Evolutionary conservation across 345 rosid genomes (phyloP).

Genomic region (Boechera retrofracta): DNA sequence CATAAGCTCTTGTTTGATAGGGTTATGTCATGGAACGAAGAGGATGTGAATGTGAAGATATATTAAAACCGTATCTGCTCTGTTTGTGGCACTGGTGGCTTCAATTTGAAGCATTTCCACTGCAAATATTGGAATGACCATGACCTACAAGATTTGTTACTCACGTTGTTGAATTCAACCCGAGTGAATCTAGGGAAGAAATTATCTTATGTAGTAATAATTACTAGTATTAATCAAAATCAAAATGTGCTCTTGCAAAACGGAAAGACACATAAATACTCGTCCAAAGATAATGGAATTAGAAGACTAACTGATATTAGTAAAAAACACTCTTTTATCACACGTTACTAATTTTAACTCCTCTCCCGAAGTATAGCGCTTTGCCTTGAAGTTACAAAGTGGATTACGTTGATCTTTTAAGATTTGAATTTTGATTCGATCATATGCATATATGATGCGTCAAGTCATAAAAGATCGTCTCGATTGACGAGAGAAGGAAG

Average conservation of each 20-base stretch:
- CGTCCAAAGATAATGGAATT: background rate
- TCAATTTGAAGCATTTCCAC: background rate
- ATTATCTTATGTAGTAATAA: background rate
- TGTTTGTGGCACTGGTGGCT: background rate
- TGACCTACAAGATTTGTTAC: background rate
- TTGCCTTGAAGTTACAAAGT: background rate
- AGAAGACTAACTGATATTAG: background rate
- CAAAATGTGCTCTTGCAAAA: background rate
- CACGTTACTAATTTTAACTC: background rate
- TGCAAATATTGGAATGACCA: background rate
- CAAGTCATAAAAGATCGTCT: slow-evolving; percentile 1
- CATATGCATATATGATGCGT: background rate
- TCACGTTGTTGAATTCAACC: background rate
- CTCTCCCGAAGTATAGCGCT: background rate
- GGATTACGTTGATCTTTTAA: background rate
- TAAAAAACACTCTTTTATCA: too few species aligned
- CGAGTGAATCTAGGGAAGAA: background rate
- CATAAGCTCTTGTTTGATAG: background rate
- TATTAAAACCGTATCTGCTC: background rate
- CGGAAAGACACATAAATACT: background rate
- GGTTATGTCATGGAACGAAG: slow-evolving; percentile 1
- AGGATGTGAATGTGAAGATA: background rate
- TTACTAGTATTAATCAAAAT: background rate
- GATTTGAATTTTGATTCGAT: slow-evolving; percentile 9
- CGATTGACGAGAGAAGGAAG: background rate